Evolutionary conservation across 1,139 yeast genomes (phyloP).

Genomic region (Arxiozyma bovina): DNA sequence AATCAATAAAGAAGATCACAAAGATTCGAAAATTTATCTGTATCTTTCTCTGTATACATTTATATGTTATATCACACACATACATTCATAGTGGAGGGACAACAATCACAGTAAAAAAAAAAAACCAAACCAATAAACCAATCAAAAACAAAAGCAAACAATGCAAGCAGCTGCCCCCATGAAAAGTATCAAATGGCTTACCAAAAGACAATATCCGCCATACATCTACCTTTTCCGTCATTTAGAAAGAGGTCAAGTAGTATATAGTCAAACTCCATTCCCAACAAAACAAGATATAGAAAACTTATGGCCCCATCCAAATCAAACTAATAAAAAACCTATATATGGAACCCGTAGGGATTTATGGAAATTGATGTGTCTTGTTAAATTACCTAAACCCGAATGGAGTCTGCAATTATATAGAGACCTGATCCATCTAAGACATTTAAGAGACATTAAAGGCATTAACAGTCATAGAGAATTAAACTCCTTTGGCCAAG

Average conservation of each 20-base stretch:
- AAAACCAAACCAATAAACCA: neutral
- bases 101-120: neutral
- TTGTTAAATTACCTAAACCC: conserved; percentile 58
- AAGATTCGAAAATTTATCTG: too few relatives aligned
- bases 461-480: conserved; percentile 64
- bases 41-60: too few relatives aligned
- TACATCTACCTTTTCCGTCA: conserved; percentile 77
- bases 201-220: conserved; percentile 57
- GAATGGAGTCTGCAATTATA: conserved; percentile 67
- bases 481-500: conserved; percentile 67
- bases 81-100: neutral
- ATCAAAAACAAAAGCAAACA: neutral
- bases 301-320: conserved; percentile 62
- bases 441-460: conserved; percentile 61
- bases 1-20: too few relatives aligned
- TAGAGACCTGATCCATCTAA: conserved; percentile 63
- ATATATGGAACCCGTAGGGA: conserved; percentile 52
- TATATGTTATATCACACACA: too few relatives aligned
- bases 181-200: conserved; percentile 40
- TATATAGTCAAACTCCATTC: conserved; percentile 78
- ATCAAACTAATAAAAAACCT: conserved; percentile 85
- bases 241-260: conserved; percentile 79
- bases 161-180: neutral
- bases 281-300: conserved; percentile 57
- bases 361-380: conserved; percentile 87